Base-by-base conservation (phyloP, 164 flowering plant genomes). In the Aristolochia californica region DNA sequence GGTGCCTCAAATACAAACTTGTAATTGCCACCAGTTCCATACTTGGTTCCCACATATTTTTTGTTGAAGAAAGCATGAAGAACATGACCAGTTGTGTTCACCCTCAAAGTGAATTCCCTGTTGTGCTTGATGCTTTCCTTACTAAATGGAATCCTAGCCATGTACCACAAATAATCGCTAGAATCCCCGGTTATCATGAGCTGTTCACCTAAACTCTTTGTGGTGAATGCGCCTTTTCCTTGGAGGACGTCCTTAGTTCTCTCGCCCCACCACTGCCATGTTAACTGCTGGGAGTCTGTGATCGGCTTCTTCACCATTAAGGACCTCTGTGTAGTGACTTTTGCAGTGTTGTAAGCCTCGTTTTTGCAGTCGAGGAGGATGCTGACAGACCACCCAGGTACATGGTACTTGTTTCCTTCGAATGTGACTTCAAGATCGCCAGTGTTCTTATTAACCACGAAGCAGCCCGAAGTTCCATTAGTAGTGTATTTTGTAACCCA, bases 361-460 rank as follows among this genome's bases (percentile, higher is more conserved):
- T 48, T 70, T 9, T 72, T 65, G 58, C 97, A 87, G 48, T 80
- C 85, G 1, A 75, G 76, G 30, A 81, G 74, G 49, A 86, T 72
- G 53, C 75, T 84, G 48, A 83, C 95, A 25, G 95, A 89, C 95
- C 95, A 89, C 22, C 91, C 91, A 1, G 91, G 97, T 14, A 89
- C 58, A 0, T 25, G 43, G 56, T 70, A 74, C 0, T 64, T n/a
- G 14, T 25, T 62, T 7, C 77, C 83, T 51, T 60, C 55, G 44
- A 62, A 77, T 0, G 45, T 61, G 15, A 82, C 47, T 0, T 58
- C 61, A 0, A 69, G 72, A 70, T 80, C 86, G 0, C 43, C 23
- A 0, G 60, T 59, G 1, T 83, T 74, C 10, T 58, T 51, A 56
- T 85, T 84, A 22, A 73, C 58, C 13, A 87, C 38, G 64, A 88